phyloP scores from a whole-genome alignment of 2,329 filamentous ascomycete species.

The Fusarium subglutinans region DNA sequence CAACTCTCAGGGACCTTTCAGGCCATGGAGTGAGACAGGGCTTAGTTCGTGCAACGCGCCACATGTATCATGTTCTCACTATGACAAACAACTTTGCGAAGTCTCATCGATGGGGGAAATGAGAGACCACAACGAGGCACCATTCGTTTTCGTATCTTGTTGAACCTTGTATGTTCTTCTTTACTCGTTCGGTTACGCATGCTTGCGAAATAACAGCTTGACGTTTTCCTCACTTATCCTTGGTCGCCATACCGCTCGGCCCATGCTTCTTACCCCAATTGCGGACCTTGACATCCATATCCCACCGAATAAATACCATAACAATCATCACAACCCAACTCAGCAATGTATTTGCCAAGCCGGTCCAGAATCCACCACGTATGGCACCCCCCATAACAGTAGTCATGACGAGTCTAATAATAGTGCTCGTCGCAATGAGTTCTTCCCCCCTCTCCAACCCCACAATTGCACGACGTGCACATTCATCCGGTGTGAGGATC shows the following conservation, averaged over 20 bases:
- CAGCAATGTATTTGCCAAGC: slow-evolving; percentile 18
- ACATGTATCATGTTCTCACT: background rate
- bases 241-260: background rate
- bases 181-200: background rate
- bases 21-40: background rate
- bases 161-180: background rate
- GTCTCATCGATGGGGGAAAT: too few relatives aligned
- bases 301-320: slow-evolving; percentile 32
- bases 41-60: background rate
- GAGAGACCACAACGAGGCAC: too few relatives aligned
- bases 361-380: slow-evolving; percentile 14
- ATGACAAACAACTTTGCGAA: background rate
- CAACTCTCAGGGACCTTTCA: background rate
- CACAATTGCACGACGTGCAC: slow-evolving; percentile 18
- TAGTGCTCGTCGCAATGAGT: slow-evolving; percentile 27
- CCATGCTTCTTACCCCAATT: slow-evolving; percentile 27
- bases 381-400: slow-evolving; percentile 28
- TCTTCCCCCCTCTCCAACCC: slow-evolving; percentile 21
- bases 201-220: background rate
- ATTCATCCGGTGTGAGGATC: slow-evolving; percentile 17
- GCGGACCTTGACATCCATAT: slow-evolving; percentile 27
- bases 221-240: background rate
- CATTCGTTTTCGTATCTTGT: background rate
- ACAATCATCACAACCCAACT: slow-evolving; percentile 31
- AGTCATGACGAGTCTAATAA: slow-evolving; percentile 30